Conservation (phyloP, 352 stramenopile genomes). For the Phytophthora brassicae region DNA sequence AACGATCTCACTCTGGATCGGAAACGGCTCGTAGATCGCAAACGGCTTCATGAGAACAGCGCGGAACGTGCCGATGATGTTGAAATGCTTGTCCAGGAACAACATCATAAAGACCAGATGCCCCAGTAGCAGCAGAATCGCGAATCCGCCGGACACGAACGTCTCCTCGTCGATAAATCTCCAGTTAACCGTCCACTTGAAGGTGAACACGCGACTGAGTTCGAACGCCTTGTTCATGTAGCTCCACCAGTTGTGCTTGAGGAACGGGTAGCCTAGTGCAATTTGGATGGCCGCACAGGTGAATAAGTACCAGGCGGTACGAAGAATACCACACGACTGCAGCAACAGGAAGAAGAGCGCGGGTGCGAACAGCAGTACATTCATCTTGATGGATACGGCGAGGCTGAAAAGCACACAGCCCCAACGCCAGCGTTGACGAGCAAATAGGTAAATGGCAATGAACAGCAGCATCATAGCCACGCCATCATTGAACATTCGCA, state of each 20-base stretch:
- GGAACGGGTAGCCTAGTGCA: slow-evolving; percentile 93
- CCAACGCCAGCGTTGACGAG: slow-evolving; percentile 78
- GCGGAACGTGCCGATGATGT: slow-evolving; percentile 73
- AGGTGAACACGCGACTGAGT: slow-evolving; percentile 97
- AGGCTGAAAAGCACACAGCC: slow-evolving; percentile 95
- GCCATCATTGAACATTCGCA: slow-evolving; percentile 99
- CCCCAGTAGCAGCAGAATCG: slow-evolving; percentile 50
- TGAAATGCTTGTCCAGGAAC: slow-evolving; percentile 84
- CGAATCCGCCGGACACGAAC: slow-evolving; percentile 73
- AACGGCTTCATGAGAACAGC: slow-evolving; percentile 74
- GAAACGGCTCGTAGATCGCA: slow-evolving; percentile 72
- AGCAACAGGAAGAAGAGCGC: slow-evolving; percentile 96
- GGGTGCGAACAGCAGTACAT: slow-evolving; percentile 97
- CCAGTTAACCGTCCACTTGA: slow-evolving; percentile 99
- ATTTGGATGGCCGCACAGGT: slow-evolving; percentile 92
- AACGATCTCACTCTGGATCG: slow-evolving; percentile 82
- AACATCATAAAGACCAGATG: slow-evolving; percentile 77
- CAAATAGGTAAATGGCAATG: slow-evolving; percentile 90
- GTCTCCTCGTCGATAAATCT: slow-evolving; percentile 86
- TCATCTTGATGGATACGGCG: slow-evolving; percentile 99
- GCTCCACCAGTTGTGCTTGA: slow-evolving; percentile 92
- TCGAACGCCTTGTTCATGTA: slow-evolving; percentile 98
- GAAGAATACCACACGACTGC: slow-evolving; percentile 81
- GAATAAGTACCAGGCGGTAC: slow-evolving; percentile 83
- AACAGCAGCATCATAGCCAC: slow-evolving; percentile 96